These are phyloP conservation scores for Starmera caribaea DNA, from an alignment of 805 yeast genomes.

Conservation along the genomic window DNA sequence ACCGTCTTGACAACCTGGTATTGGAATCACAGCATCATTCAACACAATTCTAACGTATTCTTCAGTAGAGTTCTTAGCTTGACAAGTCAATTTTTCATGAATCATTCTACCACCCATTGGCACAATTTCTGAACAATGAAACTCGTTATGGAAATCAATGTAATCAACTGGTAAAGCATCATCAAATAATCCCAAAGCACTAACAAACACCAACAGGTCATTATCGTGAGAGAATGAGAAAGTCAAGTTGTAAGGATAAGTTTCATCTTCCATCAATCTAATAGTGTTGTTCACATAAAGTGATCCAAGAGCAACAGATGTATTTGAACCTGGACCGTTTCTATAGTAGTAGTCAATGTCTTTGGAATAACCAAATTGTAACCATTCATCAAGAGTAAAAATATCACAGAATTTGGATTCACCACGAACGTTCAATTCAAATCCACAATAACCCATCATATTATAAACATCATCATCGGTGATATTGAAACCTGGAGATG, in stretches of 20 bases:
- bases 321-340: slow-evolving; percentile 53
- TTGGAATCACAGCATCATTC: slow-evolving; percentile 47
- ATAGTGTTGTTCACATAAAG: slow-evolving; percentile 45
- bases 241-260: slow-evolving; percentile 47
- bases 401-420: slow-evolving; percentile 56
- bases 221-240: slow-evolving; percentile 72
- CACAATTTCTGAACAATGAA: slow-evolving; percentile 36
- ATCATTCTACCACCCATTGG: slow-evolving; percentile 52
- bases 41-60: slow-evolving; percentile 36
- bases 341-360: slow-evolving; percentile 54
- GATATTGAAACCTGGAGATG: slow-evolving; percentile 46
- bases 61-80: slow-evolving; percentile 17
- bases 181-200: slow-evolving; percentile 51
- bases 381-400: slow-evolving; percentile 60
- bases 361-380: slow-evolving; percentile 47
- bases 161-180: slow-evolving; percentile 32
- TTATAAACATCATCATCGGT: slow-evolving; percentile 40
- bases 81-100: slow-evolving; percentile 39
- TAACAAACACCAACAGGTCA: slow-evolving; percentile 47
- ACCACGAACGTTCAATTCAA: slow-evolving; percentile 64
- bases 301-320: slow-evolving; percentile 50
- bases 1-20: slow-evolving; percentile 37
- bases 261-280: slow-evolving; percentile 35
- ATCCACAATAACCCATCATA: slow-evolving; percentile 61
- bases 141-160: slow-evolving; percentile 37